Evolutionary conservation across 257 asterid genomes (phyloP).

Genomic region (Paraleonurus japonicus): DNA sequence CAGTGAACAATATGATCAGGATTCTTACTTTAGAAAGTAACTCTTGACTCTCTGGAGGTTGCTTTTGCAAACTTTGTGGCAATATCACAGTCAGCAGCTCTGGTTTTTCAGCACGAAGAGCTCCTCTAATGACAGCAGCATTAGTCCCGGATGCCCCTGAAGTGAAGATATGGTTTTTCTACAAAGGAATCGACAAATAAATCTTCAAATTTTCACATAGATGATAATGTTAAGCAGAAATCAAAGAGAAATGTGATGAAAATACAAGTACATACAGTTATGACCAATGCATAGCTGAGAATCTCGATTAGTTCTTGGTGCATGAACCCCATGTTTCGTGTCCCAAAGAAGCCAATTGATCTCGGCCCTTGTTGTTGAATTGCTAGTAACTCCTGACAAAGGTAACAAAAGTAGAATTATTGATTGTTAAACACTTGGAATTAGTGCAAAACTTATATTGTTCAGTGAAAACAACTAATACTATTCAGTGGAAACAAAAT

Average conservation of each 20-base stretch:
- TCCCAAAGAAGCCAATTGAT: conserved; percentile 91
- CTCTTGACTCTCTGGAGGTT: conserved; percentile 97
- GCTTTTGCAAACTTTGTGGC: conserved; percentile 92
- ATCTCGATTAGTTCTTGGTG: conserved; percentile 98
- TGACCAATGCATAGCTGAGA: conserved; percentile 96
- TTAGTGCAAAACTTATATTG: no score
- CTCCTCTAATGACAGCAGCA: conserved; percentile 99
- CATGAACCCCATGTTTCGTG: conserved; percentile 99
- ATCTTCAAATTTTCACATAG: neutral
- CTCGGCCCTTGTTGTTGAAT: conserved; percentile 99
- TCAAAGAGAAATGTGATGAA: neutral
- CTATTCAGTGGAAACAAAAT: no score
- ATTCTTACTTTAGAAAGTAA: conserved; percentile 82
- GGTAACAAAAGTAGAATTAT: conserved; percentile 4
- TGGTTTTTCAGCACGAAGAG: conserved; percentile 96
- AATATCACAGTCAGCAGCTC: conserved; percentile 91
- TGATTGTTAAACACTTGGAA: no score
- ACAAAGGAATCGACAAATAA: conserved; percentile 20
- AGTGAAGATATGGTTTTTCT: conserved; percentile 95
- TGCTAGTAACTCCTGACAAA: conserved; percentile 82
- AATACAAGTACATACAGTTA: conserved; percentile 56
- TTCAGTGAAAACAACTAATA: no score
- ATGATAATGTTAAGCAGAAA: neutral
- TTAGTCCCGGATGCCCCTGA: conserved; percentile 99
- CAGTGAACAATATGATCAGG: neutral